These are phyloP conservation scores for Hippophae rhamnoides DNA, from an alignment of 306 rosid species.

Conservation along the genomic window DNA sequence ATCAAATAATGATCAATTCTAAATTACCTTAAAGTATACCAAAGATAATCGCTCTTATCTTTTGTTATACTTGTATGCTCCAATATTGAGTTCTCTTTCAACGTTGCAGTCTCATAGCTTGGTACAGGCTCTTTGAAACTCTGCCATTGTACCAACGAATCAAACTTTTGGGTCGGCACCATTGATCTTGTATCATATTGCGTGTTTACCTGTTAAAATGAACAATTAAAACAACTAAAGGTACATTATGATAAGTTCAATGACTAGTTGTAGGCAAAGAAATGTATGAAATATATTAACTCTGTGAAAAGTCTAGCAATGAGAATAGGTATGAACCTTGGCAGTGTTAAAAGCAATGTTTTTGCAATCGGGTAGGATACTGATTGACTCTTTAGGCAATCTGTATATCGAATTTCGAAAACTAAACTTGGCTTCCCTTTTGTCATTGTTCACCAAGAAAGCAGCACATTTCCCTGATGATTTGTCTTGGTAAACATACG, in stretches of 20 bases:
- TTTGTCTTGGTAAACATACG: conserved; percentile 21
- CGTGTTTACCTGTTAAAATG: conserved; percentile 24
- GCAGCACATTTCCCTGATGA: conserved; percentile 34
- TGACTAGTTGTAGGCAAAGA: no score
- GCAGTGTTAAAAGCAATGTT: conserved; percentile 30
- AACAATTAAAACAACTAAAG: not conserved
- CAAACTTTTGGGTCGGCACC: conserved; percentile 15
- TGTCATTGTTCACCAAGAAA: conserved; percentile 31
- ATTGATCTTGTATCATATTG: conserved; percentile 25
- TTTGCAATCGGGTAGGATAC: conserved; percentile 39
- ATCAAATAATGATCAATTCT: not conserved
- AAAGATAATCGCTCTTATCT: conserved; percentile 35
- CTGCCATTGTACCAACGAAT: conserved; percentile 19
- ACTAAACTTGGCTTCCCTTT: conserved; percentile 13
- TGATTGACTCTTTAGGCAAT: conserved; percentile 24
- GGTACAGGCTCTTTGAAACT: conserved; percentile 28
- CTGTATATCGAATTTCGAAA: conserved; percentile 18
- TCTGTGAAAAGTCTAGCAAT: not conserved
- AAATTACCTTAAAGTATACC: conserved; percentile 38
- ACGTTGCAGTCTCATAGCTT: conserved; percentile 12
- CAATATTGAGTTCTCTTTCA: conserved; percentile 13
- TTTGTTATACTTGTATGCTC: conserved; percentile 28
- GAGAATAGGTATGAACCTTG: conserved; percentile 11
- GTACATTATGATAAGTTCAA: not conserved
- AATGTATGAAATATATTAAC: no score